phyloP scores from a whole-genome alignment of 352 stramenopile genomes.

The Globisporangium nunn region DNA sequence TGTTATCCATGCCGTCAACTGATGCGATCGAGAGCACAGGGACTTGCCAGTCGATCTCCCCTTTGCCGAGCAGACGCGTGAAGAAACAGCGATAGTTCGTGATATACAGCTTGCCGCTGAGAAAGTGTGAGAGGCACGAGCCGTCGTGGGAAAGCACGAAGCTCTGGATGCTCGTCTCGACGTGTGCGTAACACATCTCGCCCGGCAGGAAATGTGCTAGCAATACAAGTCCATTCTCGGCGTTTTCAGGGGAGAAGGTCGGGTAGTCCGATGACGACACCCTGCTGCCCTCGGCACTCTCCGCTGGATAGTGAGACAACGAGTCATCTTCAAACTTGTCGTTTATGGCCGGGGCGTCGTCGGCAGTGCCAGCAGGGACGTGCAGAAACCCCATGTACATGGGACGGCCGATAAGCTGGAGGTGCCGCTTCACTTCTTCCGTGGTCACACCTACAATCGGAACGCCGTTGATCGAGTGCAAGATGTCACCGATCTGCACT shows the following conservation, averaged over 20 bases:
- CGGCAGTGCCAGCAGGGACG: conserved; percentile 14
- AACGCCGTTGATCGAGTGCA: conserved; percentile 81
- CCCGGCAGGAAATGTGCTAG: conserved; percentile 48
- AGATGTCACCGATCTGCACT: conserved; percentile 51
- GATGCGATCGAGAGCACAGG: conserved; percentile 69
- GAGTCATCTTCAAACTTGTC: neutral
- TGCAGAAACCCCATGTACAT: conserved; percentile 70
- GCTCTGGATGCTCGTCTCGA: conserved; percentile 62
- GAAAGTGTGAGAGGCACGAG: conserved; percentile 60
- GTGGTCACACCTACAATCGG: conserved; percentile 60
- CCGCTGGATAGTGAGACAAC: neutral
- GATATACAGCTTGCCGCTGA: conserved; percentile 72
- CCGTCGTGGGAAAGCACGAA: conserved; percentile 57
- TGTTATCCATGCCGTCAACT: conserved; percentile 49
- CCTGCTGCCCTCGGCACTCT: neutral
- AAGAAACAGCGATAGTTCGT: conserved; percentile 84
- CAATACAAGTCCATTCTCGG: neutral
- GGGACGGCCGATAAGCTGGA: conserved; percentile 58
- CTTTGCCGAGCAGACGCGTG: conserved; percentile 34
- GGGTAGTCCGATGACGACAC: conserved; percentile 1
- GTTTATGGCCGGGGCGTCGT: conserved; percentile 7
- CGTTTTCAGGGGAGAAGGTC: neutral
- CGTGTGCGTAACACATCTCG: conserved; percentile 74
- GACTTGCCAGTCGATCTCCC: conserved; percentile 68
- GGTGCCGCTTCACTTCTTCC: conserved; percentile 73